These are phyloP conservation scores for Leishmania arabica DNA, from an alignment of 208 protist genomes.

Conservation along the genomic window DNA sequence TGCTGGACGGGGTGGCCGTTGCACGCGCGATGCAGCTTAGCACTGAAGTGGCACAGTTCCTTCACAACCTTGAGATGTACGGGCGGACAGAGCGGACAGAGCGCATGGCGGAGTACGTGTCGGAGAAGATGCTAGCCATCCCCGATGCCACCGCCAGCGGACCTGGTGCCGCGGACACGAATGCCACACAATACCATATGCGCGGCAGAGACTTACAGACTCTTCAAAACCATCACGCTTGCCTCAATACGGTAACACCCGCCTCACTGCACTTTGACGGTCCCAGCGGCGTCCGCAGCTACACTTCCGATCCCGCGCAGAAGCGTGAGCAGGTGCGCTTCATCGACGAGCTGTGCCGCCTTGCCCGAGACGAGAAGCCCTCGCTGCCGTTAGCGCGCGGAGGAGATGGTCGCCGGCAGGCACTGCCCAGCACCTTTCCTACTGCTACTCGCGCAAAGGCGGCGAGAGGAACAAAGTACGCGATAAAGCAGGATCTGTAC, in stretches of 20 bases:
- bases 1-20: slow-evolving; percentile 79
- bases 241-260: slow-evolving; percentile 52
- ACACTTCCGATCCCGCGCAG: slow-evolving; percentile 65
- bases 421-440: neutral
- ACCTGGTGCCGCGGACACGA: slow-evolving; percentile 1
- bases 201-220: slow-evolving; percentile 20
- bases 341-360: slow-evolving; percentile 58
- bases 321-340: slow-evolving; percentile 82
- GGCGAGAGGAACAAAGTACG: neutral
- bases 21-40: slow-evolving; percentile 53
- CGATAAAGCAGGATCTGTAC: neutral
- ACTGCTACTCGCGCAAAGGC: neutral
- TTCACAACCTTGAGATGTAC: slow-evolving; percentile 82
- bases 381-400: neutral
- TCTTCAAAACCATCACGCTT: slow-evolving; percentile 32
- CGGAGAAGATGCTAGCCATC: slow-evolving; percentile 48
- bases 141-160: neutral
- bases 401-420: neutral
- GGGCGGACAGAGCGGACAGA: slow-evolving; percentile 69
- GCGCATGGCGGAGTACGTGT: slow-evolving; percentile 59
- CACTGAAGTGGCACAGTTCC: slow-evolving; percentile 50
- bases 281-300: slow-evolving; percentile 62
- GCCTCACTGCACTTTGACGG: slow-evolving; percentile 60
- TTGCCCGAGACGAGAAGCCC: slow-evolving; percentile 8
- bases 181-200: neutral